These are phyloP conservation scores for Solanum virginianum DNA, from an alignment of 257 asterid genomes.

Conservation along the genomic window DNA sequence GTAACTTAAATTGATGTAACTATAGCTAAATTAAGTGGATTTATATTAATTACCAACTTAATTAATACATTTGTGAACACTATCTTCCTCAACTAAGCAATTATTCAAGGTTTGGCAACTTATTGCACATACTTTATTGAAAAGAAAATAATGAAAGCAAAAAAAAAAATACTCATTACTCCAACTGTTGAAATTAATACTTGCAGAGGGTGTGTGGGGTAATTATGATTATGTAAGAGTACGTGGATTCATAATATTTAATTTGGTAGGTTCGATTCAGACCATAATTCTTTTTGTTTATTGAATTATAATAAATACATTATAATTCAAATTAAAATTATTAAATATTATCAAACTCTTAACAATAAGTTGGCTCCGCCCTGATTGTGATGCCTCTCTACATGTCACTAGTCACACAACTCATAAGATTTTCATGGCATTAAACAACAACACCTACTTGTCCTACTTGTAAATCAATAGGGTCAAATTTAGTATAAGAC, in stretches of 20 bases:
- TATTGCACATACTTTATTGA: background rate
- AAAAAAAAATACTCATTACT: background rate
- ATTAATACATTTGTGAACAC: background rate
- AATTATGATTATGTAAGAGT: background rate
- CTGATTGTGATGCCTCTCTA: background rate
- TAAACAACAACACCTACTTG: background rate
- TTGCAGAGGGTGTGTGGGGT: background rate
- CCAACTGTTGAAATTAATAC: background rate
- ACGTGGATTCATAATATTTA: background rate
- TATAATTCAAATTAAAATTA: background rate
- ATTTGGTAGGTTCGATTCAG: background rate
- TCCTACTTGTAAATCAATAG: background rate
- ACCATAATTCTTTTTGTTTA: background rate
- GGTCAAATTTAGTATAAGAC: background rate
- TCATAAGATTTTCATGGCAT: background rate
- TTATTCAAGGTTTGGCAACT: background rate
- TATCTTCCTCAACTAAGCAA: background rate
- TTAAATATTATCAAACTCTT: background rate
- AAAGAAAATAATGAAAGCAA: background rate
- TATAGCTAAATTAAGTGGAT: background rate
- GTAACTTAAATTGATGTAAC: background rate
- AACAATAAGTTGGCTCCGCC: background rate
- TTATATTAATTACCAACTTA: background rate
- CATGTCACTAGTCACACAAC: background rate
- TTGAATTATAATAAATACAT: fast-evolving